These are phyloP conservation scores for Beverwykella pulmonaria DNA, from an alignment of 495 filamentous ascomycete species.

Conservation along the genomic window DNA sequence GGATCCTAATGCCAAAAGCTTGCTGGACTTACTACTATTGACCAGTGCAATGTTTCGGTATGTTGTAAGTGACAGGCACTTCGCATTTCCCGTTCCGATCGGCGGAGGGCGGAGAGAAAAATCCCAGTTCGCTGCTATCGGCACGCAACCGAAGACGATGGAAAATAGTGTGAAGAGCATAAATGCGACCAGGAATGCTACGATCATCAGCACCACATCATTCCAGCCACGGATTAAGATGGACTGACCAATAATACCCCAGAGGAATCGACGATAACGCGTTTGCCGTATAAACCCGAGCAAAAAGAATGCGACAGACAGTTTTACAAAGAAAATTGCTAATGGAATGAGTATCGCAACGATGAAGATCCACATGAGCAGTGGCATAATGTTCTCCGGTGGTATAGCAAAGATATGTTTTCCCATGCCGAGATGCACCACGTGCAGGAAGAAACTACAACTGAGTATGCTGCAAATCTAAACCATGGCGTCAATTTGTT, in stretches of 20 bases:
- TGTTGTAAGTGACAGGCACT: slow-evolving; percentile 30
- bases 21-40: slow-evolving; percentile 21
- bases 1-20: neutral
- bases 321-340: slow-evolving; percentile 33
- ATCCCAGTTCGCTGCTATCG: slow-evolving; percentile 39
- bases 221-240: neutral
- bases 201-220: slow-evolving; percentile 5
- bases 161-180: slow-evolving; percentile 34
- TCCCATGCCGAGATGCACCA: slow-evolving; percentile 37
- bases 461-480: slow-evolving; percentile 12
- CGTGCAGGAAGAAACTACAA: slow-evolving; percentile 17
- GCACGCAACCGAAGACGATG: slow-evolving; percentile 38
- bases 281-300: slow-evolving; percentile 30
- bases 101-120: slow-evolving; percentile 22
- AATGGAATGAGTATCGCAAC: slow-evolving; percentile 16
- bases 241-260: slow-evolving; percentile 35
- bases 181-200: slow-evolving; percentile 38
- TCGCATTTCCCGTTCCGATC: slow-evolving; percentile 31
- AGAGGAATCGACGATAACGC: slow-evolving; percentile 31
- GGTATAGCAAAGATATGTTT: slow-evolving; percentile 32
- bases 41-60: slow-evolving; percentile 34
- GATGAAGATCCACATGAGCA: slow-evolving; percentile 34
- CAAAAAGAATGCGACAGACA: slow-evolving; percentile 42
- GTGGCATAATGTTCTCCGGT: slow-evolving; percentile 4
- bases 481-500: neutral